Base-by-base conservation (phyloP, 495 filamentous ascomycete genomes). In the Penicillium ochrochloron region DNA sequence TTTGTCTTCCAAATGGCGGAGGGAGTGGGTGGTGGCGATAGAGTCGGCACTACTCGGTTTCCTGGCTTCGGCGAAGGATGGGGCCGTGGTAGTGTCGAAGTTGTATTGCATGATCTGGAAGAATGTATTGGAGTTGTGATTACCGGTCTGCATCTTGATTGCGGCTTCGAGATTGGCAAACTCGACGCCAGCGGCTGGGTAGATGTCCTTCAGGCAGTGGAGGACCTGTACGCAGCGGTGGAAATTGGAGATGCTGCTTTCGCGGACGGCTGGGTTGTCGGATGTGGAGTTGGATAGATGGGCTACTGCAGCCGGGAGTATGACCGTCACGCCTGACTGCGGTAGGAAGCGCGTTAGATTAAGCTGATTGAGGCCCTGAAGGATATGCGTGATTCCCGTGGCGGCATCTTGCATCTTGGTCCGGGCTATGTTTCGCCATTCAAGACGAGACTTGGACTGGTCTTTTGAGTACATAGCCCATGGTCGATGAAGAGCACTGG, bases 261-360 rank as follows among this genome's bases (percentile, higher is more conserved):
- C 82, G 17, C 90, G 83, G 9, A 89, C 85, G 34, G 85, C 82
- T 12, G 86, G 85, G 54, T 91, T 85, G 29, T 85, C 86, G 12
- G 87, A 89, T 75, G 90, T 93, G 73, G 93, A 91, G 68, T 95
- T 91, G 3, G 94, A 84, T 29, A 97, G 80, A 70, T 97, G 92
- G 51, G 93, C 91, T 51, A 96, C 93, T 70, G 93, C 91, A 10
- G 92, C 92, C 0, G 92, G 92, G 15, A 94, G 83, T 19, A 96
- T 87, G 15, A 94, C 91, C 0, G 92, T 97, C 23, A 96, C 90
- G 27, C 92, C 92, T 6, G 90, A 90, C 25, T 93, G 93, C 12
- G 92, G 92, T 1, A 97, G 83, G 68, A 88, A 96, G 21, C 81
- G 84, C 19, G 90, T 91, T 1, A 97, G 83, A 41, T 86, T 80